These are phyloP conservation scores for Pseudocercospora vitis DNA, from an alignment of 2,329 filamentous ascomycete genomes.

Conservation along the genomic window DNA sequence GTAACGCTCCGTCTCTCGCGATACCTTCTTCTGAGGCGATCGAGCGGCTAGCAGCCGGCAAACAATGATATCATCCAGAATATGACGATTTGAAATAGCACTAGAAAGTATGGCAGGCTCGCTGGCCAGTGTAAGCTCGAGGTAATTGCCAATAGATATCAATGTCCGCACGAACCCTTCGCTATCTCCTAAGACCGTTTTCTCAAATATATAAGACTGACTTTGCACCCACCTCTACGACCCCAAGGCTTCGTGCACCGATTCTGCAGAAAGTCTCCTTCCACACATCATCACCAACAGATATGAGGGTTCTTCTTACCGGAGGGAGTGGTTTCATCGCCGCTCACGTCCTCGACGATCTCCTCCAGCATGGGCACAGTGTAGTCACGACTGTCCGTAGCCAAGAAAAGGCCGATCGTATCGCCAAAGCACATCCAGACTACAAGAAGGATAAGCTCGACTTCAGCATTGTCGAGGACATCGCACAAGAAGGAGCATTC, in stretches of 20 bases:
- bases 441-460: constrained; percentile 58
- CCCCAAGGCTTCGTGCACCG: neutral
- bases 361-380: constrained; percentile 57
- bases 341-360: constrained; percentile 61
- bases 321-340: constrained; percentile 66
- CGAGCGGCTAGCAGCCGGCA: too few species aligned
- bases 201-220: neutral
- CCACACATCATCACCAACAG: constrained; percentile 10
- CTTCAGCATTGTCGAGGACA: constrained; percentile 69
- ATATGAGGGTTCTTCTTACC: constrained; percentile 38
- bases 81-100: constrained; percentile 2
- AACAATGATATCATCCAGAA: constrained; percentile 2
- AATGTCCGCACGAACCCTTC: constrained; percentile 9
- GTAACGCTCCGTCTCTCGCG: neutral
- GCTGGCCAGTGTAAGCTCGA: neutral
- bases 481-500: constrained; percentile 69
- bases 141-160: neutral
- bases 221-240: neutral
- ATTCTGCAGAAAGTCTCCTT: neutral
- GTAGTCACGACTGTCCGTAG: constrained; percentile 64
- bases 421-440: constrained; percentile 55
- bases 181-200: constrained; percentile 18
- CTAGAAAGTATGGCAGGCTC: neutral
- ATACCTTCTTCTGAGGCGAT: neutral
- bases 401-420: constrained; percentile 61